Percentiles rank a stretch among this genome's conserved stretches.
Evolutionary conservation across 202 grass and related monocot genomes (phyloP).

Genomic region (Panicum virgatum): DNA sequence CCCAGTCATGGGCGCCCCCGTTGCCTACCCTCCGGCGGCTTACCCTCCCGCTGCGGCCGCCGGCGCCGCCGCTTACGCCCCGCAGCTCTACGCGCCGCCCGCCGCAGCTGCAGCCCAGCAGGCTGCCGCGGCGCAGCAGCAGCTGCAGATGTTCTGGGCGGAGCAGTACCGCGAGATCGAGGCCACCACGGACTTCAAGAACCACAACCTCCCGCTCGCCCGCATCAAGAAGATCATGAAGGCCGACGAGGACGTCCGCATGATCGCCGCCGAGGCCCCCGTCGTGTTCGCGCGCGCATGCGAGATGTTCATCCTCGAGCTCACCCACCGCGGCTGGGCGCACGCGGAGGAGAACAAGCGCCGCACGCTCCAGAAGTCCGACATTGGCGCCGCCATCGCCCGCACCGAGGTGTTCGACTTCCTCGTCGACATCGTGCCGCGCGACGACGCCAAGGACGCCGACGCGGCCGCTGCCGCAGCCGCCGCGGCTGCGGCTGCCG

Average conservation of each 20-base stretch:
- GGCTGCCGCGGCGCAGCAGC: constrained; percentile 56
- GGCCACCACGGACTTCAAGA: constrained; percentile 72
- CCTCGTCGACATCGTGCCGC: constrained; percentile 66
- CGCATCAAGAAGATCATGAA: constrained; percentile 85
- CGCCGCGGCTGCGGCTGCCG: constrained; percentile 23
- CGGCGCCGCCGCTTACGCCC: constrained; percentile 24
- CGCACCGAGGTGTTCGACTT: constrained; percentile 72
- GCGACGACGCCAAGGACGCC: constrained; percentile 59
- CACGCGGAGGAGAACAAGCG: constrained; percentile 79
- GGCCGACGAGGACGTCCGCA: constrained; percentile 73
- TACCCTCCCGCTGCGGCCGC: constrained; percentile 34
- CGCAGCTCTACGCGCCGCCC: constrained; percentile 46
- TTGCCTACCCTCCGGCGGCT: constrained; percentile 41
- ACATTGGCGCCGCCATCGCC: constrained; percentile 66
- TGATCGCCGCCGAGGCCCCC: constrained; percentile 77
- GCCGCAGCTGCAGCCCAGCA: constrained; percentile 47
- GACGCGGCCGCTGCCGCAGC: constrained; percentile 43
- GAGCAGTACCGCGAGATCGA: constrained; percentile 78
- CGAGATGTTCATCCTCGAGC: constrained; percentile 79
- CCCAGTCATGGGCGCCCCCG: constrained; percentile 55
- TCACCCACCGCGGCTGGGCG: constrained; percentile 70
- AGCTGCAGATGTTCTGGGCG: constrained; percentile 70
- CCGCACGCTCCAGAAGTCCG: constrained; percentile 69
- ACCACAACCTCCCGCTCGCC: constrained; percentile 68
- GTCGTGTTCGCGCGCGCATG: constrained; percentile 71